Conservation (phyloP, 2,329 filamentous ascomycete genomes). For the Sporothrix phasma region DNA sequence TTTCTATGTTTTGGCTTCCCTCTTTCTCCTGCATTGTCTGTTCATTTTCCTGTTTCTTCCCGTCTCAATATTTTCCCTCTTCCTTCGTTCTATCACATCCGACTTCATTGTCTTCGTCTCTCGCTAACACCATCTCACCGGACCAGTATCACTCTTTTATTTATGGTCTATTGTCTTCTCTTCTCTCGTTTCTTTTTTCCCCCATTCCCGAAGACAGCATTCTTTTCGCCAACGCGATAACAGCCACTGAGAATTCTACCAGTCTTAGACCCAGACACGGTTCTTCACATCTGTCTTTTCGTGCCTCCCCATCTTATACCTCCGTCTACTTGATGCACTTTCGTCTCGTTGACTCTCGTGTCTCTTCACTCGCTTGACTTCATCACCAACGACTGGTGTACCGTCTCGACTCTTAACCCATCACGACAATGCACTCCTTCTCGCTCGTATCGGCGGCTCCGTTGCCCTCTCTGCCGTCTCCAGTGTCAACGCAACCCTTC, state of each 20-base stretch:
- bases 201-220: neutral
- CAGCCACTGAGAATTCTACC: neutral
- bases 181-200: neutral
- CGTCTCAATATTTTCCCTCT: neutral
- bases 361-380: neutral
- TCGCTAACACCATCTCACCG: constrained; percentile 3
- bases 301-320: neutral
- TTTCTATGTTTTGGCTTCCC: neutral
- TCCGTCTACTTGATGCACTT: neutral
- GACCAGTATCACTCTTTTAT: neutral
- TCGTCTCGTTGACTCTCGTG: constrained; percentile 10
- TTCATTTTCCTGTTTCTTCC: neutral
- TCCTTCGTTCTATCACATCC: neutral
- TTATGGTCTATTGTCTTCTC: neutral
- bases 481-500: constrained; percentile 39
- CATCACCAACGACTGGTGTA: neutral
- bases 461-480: constrained; percentile 38
- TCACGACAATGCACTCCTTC: constrained; percentile 39
- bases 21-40: neutral
- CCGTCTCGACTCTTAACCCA: neutral
- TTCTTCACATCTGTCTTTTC: neutral
- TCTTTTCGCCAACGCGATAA: neutral
- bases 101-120: constrained; percentile 5
- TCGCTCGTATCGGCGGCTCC: constrained; percentile 37
- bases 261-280: neutral